Evolutionary conservation across 345 rosid species (phyloP).

Genomic region (Aurinia saxatilis): DNA sequence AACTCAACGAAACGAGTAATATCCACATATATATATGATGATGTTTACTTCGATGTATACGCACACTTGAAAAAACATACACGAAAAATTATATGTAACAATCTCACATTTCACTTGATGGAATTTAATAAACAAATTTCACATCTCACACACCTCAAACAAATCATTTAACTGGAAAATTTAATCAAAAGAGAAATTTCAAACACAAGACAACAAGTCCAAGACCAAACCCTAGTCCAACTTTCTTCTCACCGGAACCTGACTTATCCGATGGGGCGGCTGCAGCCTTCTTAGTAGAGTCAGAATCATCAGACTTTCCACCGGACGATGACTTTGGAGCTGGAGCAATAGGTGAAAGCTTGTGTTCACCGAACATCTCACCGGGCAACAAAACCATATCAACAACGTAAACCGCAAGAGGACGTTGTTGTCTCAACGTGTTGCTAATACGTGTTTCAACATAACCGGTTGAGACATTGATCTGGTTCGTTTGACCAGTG

Average conservation of each 20-base stretch:
- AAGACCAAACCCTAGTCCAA: conserved; percentile 38
- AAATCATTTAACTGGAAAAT: not conserved
- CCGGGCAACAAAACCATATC: conserved; percentile 76
- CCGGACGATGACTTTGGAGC: conserved; percentile 15
- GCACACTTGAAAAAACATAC: too few relatives aligned
- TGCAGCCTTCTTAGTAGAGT: conserved; percentile 30
- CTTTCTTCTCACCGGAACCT: conserved; percentile 27
- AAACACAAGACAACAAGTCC: conserved; percentile 50
- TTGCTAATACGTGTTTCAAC: conserved; percentile 62
- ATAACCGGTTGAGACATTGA: conserved; percentile 63
- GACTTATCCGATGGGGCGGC: conserved; percentile 22
- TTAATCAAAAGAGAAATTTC: conserved; percentile 41
- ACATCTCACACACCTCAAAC: not conserved
- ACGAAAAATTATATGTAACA: not conserved
- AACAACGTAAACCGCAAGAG: conserved; percentile 69
- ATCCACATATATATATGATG: too few relatives aligned
- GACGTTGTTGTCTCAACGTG: conserved; percentile 36
- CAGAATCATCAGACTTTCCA: not conserved
- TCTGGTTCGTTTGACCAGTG: conserved; percentile 59
- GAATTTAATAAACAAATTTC: conserved; percentile 8
- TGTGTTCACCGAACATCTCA: conserved; percentile 42
- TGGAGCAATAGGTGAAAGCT: conserved; percentile 41
- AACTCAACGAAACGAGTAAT: too few relatives aligned
- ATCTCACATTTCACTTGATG: not conserved
- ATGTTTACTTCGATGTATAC: too few relatives aligned